Evolutionary conservation across 345 rosid species (phyloP).

Genomic region (Acer campestre): DNA sequence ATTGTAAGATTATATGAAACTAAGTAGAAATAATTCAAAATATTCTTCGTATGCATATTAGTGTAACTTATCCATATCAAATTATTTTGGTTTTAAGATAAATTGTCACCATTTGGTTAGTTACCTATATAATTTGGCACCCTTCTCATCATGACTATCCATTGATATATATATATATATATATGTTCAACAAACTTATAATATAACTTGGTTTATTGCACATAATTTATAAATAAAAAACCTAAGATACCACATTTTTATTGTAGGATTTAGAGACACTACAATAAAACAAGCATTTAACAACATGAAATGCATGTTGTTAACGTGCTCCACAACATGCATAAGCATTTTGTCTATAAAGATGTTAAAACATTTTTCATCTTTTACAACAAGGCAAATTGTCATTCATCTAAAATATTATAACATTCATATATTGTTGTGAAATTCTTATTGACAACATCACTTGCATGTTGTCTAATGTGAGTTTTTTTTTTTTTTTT

Average conservation of each 20-base stretch:
- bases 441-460: too few relatives aligned
- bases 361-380: too few relatives aligned
- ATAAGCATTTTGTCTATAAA: too few relatives aligned
- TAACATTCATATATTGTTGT: too few relatives aligned
- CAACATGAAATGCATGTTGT: too few relatives aligned
- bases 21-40: not conserved
- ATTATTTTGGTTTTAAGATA: not conserved
- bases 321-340: too few relatives aligned
- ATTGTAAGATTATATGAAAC: not conserved
- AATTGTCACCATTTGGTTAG: not conserved
- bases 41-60: not conserved
- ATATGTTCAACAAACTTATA: not conserved
- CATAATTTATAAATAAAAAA: not conserved
- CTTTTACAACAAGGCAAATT: too few relatives aligned
- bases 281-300: too few relatives aligned
- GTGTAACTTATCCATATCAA: not conserved
- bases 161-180: not conserved
- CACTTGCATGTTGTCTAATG: too few relatives aligned
- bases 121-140: not conserved
- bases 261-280: too few relatives aligned
- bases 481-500: too few relatives aligned
- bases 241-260: not conserved
- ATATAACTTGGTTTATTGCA: not conserved
- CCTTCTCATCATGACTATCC: not conserved
- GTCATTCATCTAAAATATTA: too few relatives aligned